phyloP scores from a whole-genome alignment of 2,329 filamentous ascomycete genomes.

The Nothophoma quercina region DNA sequence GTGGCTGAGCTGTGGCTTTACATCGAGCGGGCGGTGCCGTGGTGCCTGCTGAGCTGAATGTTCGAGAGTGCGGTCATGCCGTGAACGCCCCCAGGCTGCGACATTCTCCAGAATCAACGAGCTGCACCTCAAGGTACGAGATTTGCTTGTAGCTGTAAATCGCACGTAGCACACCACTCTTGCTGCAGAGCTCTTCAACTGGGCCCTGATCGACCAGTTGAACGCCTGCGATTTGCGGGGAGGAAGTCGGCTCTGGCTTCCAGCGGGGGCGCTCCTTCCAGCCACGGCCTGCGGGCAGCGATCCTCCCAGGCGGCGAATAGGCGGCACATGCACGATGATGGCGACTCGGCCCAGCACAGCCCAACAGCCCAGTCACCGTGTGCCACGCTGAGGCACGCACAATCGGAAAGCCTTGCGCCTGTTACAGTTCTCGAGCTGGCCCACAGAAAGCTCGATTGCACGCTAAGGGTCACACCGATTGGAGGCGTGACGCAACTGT shows the following conservation, averaged over 20 bases:
- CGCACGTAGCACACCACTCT: constrained; percentile 1
- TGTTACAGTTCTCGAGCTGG: constrained; percentile 10
- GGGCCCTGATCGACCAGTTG: constrained; percentile 3
- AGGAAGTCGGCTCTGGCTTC: not conserved
- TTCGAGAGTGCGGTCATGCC: constrained; percentile 7
- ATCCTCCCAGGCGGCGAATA: constrained; percentile 12
- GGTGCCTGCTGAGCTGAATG: constrained; percentile 15
- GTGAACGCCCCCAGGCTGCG: not conserved
- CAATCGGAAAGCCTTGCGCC: constrained; percentile 1
- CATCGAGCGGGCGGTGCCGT: not conserved
- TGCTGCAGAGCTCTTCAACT: not conserved
- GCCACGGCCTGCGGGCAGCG: constrained; percentile 1
- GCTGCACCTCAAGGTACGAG: not conserved
- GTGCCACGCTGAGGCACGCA: constrained; percentile 18
- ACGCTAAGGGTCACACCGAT: constrained; percentile 20
- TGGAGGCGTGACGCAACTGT: constrained; percentile 20
- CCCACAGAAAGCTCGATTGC: constrained; percentile 14
- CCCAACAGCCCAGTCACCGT: constrained; percentile 10
- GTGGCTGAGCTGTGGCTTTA: too few relatives aligned
- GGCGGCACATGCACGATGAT: constrained; percentile 14
- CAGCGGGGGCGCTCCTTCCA: constrained; percentile 5
- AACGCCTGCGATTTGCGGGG: constrained; percentile 4
- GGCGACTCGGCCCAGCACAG: constrained; percentile 8
- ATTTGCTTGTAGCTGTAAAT: not conserved
- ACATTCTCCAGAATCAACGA: not conserved